Percentiles rank a stretch among this genome's conserved stretches.
Evolutionary conservation across 768 basidiomycete genomes (phyloP).

Genomic region (Trichaptum fuscoviolaceum): DNA sequence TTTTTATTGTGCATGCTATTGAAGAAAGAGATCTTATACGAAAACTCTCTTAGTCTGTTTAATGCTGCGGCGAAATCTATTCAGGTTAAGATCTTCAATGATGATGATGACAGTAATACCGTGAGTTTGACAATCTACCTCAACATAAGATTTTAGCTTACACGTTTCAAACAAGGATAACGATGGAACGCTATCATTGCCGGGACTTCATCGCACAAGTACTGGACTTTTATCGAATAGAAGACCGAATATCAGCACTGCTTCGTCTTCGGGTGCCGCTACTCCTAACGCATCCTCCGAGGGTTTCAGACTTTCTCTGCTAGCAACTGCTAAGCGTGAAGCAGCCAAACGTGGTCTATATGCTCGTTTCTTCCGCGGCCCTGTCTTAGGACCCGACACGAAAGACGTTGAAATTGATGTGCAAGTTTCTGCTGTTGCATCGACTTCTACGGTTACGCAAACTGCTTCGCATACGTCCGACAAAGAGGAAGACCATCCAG

Average conservation of each 20-base stretch:
- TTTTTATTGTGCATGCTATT: not conserved
- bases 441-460: not conserved
- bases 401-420: not conserved
- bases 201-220: conserved; percentile 49
- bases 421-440: not conserved
- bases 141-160: conserved; percentile 3
- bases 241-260: conserved; percentile 47
- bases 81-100: conserved; percentile 56
- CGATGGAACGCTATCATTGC: conserved; percentile 12
- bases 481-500: not conserved
- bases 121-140: conserved; percentile 17
- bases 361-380: conserved; percentile 75
- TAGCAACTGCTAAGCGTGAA: conserved; percentile 69
- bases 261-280: conserved; percentile 33
- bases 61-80: conserved; percentile 80
- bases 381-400: conserved; percentile 51
- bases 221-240: conserved; percentile 77
- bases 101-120: conserved; percentile 40
- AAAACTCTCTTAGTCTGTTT: conserved; percentile 62
- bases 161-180: conserved; percentile 12
- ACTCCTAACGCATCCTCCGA: conserved; percentile 34
- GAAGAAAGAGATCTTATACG: conserved; percentile 3
- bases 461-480: not conserved
- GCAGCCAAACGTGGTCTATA: conserved; percentile 75
- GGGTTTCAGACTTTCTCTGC: conserved; percentile 38